phyloP scores from a whole-genome alignment of 2,329 filamentous ascomycete genomes.

The Sclerotinia minor region DNA sequence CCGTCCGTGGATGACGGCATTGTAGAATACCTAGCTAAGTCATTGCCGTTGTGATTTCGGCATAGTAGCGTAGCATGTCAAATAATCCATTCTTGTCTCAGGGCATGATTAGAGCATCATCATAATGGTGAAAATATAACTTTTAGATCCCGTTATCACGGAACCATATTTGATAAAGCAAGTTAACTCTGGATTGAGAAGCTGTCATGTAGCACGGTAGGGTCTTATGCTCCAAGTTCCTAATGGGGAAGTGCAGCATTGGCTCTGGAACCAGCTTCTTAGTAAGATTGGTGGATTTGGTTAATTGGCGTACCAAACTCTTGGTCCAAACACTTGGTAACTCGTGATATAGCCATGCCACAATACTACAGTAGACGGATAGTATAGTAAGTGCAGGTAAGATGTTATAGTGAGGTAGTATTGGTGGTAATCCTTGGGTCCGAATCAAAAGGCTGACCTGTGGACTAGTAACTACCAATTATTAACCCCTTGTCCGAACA shows the following conservation, averaged over 20 bases:
- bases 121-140: no score
- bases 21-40: background rate
- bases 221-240: background rate
- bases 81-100: background rate
- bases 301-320: slow-evolving; percentile 5
- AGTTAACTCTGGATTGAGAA: slow-evolving; percentile 2
- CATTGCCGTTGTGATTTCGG: background rate
- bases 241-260: background rate
- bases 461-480: no score
- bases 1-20: background rate
- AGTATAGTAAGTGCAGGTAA: background rate
- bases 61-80: background rate
- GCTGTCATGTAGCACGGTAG: background rate
- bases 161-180: slow-evolving; percentile 5
- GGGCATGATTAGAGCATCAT: background rate
- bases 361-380: background rate
- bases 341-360: background rate
- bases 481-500: background rate
- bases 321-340: slow-evolving; percentile 7
- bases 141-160: no score
- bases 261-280: slow-evolving; percentile 6
- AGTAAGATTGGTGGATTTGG: background rate
- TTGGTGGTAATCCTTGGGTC: background rate
- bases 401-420: background rate
- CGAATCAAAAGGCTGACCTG: background rate